Conservation (phyloP, 1,284 basidiomycete genomes). For the Malassezia japonica region DNA sequence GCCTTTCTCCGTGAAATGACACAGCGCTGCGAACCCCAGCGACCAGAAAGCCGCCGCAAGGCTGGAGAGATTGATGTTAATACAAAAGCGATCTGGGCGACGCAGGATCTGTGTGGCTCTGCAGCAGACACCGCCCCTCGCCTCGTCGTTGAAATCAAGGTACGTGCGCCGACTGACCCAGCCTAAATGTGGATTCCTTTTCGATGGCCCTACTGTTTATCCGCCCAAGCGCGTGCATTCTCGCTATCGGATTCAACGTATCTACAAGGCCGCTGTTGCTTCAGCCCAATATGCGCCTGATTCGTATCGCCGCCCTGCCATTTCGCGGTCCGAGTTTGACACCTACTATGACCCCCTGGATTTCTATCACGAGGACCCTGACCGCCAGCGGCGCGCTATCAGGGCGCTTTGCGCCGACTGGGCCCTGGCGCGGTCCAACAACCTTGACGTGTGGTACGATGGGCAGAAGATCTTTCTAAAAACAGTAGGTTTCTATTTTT, state of each 20-base stretch:
- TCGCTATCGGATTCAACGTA: constrained; percentile 10
- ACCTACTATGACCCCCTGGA: constrained; percentile 13
- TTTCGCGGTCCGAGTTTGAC: neutral
- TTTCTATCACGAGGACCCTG: constrained; percentile 1
- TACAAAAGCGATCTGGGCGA: constrained; percentile 5
- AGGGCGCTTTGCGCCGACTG: constrained; percentile 4
- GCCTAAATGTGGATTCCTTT: constrained; percentile 15
- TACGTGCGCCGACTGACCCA: neutral
- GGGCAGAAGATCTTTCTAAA: neutral
- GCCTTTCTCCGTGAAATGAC: constrained; percentile 2
- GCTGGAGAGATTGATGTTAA: neutral
- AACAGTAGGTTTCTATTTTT: neutral
- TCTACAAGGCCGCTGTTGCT: neutral
- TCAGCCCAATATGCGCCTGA: no score
- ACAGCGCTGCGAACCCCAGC: neutral
- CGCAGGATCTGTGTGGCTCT: constrained; percentile 1
- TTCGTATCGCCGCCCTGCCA: neutral
- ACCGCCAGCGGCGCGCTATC: neutral
- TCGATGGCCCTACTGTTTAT: neutral
- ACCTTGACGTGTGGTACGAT: neutral
- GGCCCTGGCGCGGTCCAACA: neutral
- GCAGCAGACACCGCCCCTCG: neutral
- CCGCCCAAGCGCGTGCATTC: constrained; percentile 1
- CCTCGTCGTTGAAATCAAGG: constrained; percentile 14
- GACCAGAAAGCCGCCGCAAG: neutral